Evolutionary conservation across 352 stramenopile genomes (phyloP).

Genomic region (Globisporangium middletonii): DNA sequence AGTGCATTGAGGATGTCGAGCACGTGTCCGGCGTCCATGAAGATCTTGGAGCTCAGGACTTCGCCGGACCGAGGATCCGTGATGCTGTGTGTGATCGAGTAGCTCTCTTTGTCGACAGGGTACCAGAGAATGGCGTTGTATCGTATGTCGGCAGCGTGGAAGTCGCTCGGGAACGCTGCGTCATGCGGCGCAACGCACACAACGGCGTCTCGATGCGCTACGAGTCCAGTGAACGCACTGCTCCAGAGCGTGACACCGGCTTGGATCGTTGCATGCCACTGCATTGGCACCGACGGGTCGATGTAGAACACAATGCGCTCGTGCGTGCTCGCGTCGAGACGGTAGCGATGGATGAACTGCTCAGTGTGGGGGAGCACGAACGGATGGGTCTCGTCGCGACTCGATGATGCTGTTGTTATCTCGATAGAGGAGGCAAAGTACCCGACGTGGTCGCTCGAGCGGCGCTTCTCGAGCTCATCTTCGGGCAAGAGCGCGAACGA

Average conservation of each 20-base stretch:
- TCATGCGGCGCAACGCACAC: not conserved
- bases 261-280: not conserved
- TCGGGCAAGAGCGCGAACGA: not conserved
- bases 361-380: not conserved
- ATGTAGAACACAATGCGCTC: not conserved
- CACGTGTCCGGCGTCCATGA: not conserved
- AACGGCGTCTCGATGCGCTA: not conserved
- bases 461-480: not conserved
- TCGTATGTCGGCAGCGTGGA: not conserved
- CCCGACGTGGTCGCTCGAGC: not conserved
- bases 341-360: not conserved
- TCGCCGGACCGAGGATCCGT: not conserved
- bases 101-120: not conserved
- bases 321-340: not conserved
- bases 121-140: not conserved
- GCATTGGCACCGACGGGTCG: not conserved
- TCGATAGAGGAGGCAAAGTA: not conserved
- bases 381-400: not conserved
- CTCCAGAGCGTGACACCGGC: not conserved
- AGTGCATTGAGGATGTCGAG: not conserved
- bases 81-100: conserved; percentile 1
- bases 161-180: not conserved
- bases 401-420: not conserved
- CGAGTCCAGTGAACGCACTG: not conserved
- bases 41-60: conserved; percentile 1